Evolutionary conservation across 352 stramenopile genomes (phyloP).

Genomic region (Globisporangium alternatum): DNA sequence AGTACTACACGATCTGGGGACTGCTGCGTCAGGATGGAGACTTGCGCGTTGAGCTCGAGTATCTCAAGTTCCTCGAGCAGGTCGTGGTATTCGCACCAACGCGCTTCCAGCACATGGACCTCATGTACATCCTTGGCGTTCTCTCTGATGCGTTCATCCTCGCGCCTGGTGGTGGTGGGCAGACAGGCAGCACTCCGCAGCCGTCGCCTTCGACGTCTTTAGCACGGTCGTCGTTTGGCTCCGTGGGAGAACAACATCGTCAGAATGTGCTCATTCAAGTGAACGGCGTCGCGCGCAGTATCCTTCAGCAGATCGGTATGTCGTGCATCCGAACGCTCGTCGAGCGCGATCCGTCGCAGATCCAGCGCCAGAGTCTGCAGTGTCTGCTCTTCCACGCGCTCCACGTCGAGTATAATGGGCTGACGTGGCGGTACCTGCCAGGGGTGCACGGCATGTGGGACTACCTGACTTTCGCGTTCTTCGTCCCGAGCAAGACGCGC

Average conservation of each 20-base stretch:
- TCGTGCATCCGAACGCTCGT: slow-evolving; percentile 78
- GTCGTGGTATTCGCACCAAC: slow-evolving; percentile 75
- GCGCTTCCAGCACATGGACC: slow-evolving; percentile 50
- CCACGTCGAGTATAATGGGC: slow-evolving; percentile 58
- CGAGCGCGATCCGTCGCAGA: slow-evolving; percentile 67
- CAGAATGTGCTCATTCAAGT: slow-evolving; percentile 43
- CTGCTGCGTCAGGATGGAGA: slow-evolving; percentile 69
- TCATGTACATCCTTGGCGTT: slow-evolving; percentile 60
- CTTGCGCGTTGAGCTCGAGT: slow-evolving; percentile 71
- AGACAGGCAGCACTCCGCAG: not conserved
- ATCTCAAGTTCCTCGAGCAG: slow-evolving; percentile 81
- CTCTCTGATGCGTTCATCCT: slow-evolving; percentile 40
- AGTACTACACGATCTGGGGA: slow-evolving; percentile 72
- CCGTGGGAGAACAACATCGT: slow-evolving; percentile 21
- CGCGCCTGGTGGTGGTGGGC: not conserved
- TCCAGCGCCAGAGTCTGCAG: slow-evolving; percentile 56
- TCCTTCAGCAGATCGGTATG: slow-evolving; percentile 68
- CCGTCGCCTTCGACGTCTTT: slow-evolving; percentile 19
- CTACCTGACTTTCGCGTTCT: slow-evolving; percentile 42
- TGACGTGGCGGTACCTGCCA: slow-evolving; percentile 65
- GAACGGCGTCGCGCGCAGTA: slow-evolving; percentile 55
- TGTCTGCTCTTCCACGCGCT: slow-evolving; percentile 78
- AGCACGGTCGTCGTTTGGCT: slow-evolving; percentile 19
- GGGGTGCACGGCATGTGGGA: slow-evolving; percentile 72
- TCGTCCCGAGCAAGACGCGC: slow-evolving; percentile 23